phyloP scores from a whole-genome alignment of 2,329 filamentous ascomycete genomes.

The Ceratocystis alfenasii region DNA sequence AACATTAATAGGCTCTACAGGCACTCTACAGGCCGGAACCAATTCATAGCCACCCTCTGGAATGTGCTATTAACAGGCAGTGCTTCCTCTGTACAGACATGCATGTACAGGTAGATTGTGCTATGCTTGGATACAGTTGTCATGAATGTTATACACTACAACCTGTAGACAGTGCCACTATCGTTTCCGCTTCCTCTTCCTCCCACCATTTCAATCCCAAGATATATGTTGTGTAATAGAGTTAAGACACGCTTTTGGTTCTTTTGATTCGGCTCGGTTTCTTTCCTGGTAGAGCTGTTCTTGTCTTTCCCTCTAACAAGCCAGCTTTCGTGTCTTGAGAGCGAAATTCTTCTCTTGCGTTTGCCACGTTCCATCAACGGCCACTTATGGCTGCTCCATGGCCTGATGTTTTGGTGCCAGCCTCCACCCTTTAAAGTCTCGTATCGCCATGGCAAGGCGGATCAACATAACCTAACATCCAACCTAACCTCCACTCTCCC shows the following conservation, averaged over 20 bases:
- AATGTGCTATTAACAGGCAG: background rate
- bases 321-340: background rate
- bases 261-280: background rate
- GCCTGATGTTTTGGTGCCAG: slow-evolving; percentile 2
- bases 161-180: background rate
- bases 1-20: background rate
- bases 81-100: background rate
- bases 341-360: background rate
- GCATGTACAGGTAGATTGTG: background rate
- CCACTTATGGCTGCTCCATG: background rate
- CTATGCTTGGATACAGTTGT: background rate
- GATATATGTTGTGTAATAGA: background rate
- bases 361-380: background rate
- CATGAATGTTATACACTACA: background rate
- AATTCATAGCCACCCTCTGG: background rate
- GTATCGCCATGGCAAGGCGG: background rate
- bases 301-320: slow-evolving; percentile 7
- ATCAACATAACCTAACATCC: background rate
- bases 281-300: background rate
- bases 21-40: background rate
- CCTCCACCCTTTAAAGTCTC: background rate
- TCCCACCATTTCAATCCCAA: background rate
- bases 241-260: background rate
- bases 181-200: background rate
- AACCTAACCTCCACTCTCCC: background rate